Evolutionary conservation across 2,329 filamentous ascomycete genomes (phyloP).

Genomic region (Fusarium palustre): DNA sequence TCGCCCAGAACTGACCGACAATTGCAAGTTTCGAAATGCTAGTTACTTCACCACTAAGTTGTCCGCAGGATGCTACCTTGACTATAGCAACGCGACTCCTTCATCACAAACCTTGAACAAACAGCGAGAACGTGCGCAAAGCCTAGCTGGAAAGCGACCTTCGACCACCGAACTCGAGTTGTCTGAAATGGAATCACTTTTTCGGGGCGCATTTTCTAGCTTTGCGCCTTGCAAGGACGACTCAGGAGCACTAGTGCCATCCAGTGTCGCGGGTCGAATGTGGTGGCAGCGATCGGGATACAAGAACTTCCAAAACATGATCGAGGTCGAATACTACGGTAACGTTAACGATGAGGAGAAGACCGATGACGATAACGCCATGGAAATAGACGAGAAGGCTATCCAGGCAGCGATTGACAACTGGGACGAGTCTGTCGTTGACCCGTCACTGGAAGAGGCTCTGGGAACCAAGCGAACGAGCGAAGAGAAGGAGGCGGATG

Average conservation of each 20-base stretch:
- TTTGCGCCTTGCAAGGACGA: conserved; percentile 84
- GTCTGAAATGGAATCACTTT: conserved; percentile 78
- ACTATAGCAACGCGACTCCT: conserved; percentile 73
- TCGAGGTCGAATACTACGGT: conserved; percentile 65
- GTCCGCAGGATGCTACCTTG: conserved; percentile 75
- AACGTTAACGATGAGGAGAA: conserved; percentile 54
- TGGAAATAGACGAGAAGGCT: conserved; percentile 63
- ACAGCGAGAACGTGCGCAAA: conserved; percentile 78
- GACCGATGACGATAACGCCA: conserved; percentile 47
- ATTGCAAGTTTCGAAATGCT: conserved; percentile 64
- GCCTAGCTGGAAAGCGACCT: conserved; percentile 70
- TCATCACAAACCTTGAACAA: conserved; percentile 68
- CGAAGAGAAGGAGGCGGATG: conserved; percentile 75
- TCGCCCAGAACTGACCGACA: conserved; percentile 66
- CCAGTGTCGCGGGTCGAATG: conserved; percentile 73
- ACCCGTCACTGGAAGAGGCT: conserved; percentile 67
- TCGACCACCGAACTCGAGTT: conserved; percentile 67
- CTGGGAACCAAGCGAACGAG: conserved; percentile 66
- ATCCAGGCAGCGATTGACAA: conserved; percentile 67
- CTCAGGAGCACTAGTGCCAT: conserved; percentile 75
- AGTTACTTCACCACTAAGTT: conserved; percentile 76
- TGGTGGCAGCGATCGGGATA: conserved; percentile 82
- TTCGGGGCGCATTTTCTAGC: conserved; percentile 81
- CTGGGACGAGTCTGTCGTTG: conserved; percentile 69
- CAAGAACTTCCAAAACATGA: conserved; percentile 72